Base-by-base conservation (phyloP, 352 stramenopile species). In the Pythium dissotocum region DNA sequence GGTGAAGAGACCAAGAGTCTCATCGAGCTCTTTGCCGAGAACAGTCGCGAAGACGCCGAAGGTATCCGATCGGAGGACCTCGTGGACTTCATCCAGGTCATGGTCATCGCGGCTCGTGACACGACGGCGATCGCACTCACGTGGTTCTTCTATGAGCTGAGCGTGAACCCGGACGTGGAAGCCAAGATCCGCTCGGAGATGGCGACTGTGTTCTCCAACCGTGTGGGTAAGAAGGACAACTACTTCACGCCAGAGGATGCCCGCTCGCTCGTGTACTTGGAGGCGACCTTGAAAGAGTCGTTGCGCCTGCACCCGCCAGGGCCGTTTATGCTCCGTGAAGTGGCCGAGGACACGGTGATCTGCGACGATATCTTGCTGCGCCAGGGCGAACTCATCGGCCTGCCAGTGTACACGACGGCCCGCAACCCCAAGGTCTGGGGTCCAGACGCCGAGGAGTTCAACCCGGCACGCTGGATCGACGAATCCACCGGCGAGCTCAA, bases 21-120 rank as follows among this genome's bases (percentile, higher is more conserved):
- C 4, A 21, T 68, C 24, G 36, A 68, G 40, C 36, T 68, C 9
- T 56, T 69, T 26, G 28, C 59, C 4, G 55, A 70, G 46, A 12
- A 65, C n/a, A 48, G 55, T 21, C 52, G n/a, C 0, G 55, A 75
- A 52, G 67, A 55, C 7, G 52, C 28, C 5, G 71, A 63, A 7
- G 72, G 66, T 2, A 12, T 85, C 28, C 69, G 82, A 10, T 65
- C 75, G 9, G 83, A 80, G 40, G 84, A 83, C 53, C 71, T 95
- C 21, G 61, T 83, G 8, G 80, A 94, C 32, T 74, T 97, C 28
- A 76, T 88, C 7, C 76, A 94, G 8, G 76, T 77, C 6, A 79
- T 96, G 46, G 70, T 97, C 35, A 60, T 89, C 24, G 88, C 79
- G 9, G 88, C 88, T 1, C 78, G 88, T n/a, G 89, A 96, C 66